Base-by-base conservation (phyloP, 768 basidiomycete genomes). In the Coprinopsis marcescibilis region DNA sequence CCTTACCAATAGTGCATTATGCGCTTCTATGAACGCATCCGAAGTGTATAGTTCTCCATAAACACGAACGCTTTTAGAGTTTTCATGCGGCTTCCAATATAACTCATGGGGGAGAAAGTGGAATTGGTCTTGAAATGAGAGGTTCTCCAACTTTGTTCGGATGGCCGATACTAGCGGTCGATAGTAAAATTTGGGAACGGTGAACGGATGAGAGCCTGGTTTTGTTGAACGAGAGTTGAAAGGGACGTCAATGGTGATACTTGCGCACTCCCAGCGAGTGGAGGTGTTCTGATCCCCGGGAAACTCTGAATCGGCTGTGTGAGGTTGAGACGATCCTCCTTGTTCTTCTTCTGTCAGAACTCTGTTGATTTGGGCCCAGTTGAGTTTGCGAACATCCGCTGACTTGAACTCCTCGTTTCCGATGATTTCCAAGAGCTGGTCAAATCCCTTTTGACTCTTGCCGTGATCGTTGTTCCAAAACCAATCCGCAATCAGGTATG, bases 1-100 rank as follows among this genome's bases (percentile, higher is more conserved):
- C 21, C 46, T 25, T 23, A 32, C 20, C 15, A 43, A 29, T 12
- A 50, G 33, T 20, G 33, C 45, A 5, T 39, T 19, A 13, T 58
- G 38, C 25, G 56, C 56, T 13, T 56, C 45, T 15, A 52, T 12
- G 34, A 57, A 63, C 0, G 46, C 45, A 37, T 57, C 52, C 0
- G 57, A 45, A 8, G 27, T 52, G 30, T 60, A 61, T 1, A 58
- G 20, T 24, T 63, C 58, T 12, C 36, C 25, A 27, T 46, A 36
- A 1, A 60, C 15, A 1, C 55, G 48, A 30, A 60, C 54, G 2
- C 46, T 30, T 4, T 20, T 27, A 23, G 3, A 36, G 23, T 49
- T 40, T 12, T 43, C 21, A 1, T 15, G 3, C 12, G 46, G 42
- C 12, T 50, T 19, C 42, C 53, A 52, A 26, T 49, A 55, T 2